phyloP scores from a whole-genome alignment of 495 filamentous ascomycete genomes.

The Talaromyces thailandensis region DNA sequence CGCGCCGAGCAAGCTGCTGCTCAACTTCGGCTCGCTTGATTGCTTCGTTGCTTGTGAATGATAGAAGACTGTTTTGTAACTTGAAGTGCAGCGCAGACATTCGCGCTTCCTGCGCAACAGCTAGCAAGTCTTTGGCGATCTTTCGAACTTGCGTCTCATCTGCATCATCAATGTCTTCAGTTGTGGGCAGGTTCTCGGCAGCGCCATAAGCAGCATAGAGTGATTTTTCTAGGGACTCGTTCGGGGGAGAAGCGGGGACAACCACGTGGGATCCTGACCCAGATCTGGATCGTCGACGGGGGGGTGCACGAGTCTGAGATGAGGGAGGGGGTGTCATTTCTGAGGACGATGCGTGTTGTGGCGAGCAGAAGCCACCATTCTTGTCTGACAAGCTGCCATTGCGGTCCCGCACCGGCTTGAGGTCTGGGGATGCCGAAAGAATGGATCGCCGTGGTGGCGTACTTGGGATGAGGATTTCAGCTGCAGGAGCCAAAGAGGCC shows the following conservation, averaged over 20 bases:
- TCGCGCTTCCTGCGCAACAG: slow-evolving; percentile 52
- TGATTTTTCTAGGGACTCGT: slow-evolving; percentile 42
- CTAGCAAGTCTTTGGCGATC: slow-evolving; percentile 46
- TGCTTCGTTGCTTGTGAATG: slow-evolving; percentile 77
- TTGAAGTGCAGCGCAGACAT: slow-evolving; percentile 87
- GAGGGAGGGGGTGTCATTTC: slow-evolving; percentile 70
- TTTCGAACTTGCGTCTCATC: slow-evolving; percentile 49
- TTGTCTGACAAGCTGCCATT: slow-evolving; percentile 24
- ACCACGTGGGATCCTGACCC: slow-evolving; percentile 27
- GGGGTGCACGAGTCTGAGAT: slow-evolving; percentile 48
- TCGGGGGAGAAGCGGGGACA: slow-evolving; percentile 45
- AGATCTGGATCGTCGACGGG: slow-evolving; percentile 26
- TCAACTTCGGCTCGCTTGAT: slow-evolving; percentile 85
- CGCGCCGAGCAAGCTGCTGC: slow-evolving; percentile 82
- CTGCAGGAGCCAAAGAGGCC: slow-evolving; percentile 30
- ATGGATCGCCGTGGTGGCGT: slow-evolving; percentile 26
- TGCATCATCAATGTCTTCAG: slow-evolving; percentile 56
- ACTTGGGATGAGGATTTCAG: slow-evolving; percentile 28
- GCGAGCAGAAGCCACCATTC: slow-evolving; percentile 23
- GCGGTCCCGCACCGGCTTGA: slow-evolving; percentile 19
- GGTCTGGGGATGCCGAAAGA: slow-evolving; percentile 34
- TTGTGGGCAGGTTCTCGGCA: slow-evolving; percentile 47
- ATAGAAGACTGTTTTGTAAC: slow-evolving; percentile 79
- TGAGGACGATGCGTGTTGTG: slow-evolving; percentile 31
- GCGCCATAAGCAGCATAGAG: slow-evolving; percentile 40